Conservation (phyloP, 495 filamentous ascomycete species). For the Neohortaea acidophila region DNA sequence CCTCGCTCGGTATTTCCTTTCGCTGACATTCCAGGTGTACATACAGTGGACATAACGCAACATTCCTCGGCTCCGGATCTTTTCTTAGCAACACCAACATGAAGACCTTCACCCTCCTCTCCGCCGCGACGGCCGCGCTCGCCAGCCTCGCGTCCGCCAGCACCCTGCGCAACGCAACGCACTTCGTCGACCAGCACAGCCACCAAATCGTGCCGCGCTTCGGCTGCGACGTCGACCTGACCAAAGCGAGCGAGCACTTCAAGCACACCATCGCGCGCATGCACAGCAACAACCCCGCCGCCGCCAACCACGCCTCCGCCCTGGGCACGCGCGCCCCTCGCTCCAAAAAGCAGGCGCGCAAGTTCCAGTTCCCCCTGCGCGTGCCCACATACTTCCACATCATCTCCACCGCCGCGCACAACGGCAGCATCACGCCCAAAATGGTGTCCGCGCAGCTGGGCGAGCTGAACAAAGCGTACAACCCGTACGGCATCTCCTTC, state of each 20-base stretch:
- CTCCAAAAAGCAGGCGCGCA: not conserved
- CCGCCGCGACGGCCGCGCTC: not conserved
- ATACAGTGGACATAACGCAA: too few species aligned
- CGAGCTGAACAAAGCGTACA: constrained; percentile 37
- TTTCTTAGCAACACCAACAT: not conserved
- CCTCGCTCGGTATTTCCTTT: too few species aligned
- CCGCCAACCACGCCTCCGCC: constrained; percentile 12
- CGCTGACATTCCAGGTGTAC: constrained; percentile 1
- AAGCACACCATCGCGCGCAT: constrained; percentile 20
- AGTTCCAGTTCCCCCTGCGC: constrained; percentile 20
- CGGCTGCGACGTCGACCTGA: constrained; percentile 24
- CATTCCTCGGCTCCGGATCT: not conserved
- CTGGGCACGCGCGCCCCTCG: constrained; percentile 10
- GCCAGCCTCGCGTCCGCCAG: not conserved
- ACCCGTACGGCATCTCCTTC: constrained; percentile 38
- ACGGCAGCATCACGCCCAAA: constrained; percentile 35
- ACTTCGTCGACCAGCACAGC: constrained; percentile 10
- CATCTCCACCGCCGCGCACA: constrained; percentile 33
- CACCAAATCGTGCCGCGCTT: constrained; percentile 20
- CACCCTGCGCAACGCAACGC: constrained; percentile 3
- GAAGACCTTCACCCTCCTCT: not conserved
- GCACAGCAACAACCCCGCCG: constrained; percentile 5
- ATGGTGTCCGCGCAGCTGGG: constrained; percentile 31
- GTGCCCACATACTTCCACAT: constrained; percentile 51
- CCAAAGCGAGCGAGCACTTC: constrained; percentile 19